Percentiles rank a stretch among this genome's conserved stretches.
Conservation (phyloP, 805 yeast species). For the Pichia gijzeniarum region DNA sequence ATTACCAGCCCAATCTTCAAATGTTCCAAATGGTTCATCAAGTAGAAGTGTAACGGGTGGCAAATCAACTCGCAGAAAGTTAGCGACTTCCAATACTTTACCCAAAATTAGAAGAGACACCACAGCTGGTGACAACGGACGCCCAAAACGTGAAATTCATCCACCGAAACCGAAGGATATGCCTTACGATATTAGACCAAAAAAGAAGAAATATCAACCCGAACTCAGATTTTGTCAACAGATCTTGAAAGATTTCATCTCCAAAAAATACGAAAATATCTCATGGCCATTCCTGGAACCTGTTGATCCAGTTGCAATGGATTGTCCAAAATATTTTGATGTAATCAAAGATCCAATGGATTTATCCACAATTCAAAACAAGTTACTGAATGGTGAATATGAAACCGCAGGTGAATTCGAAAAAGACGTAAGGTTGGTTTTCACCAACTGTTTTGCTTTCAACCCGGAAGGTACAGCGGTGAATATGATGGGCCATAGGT, state of each 20-base stretch:
- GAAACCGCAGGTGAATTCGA: constrained; percentile 86
- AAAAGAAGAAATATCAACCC: constrained; percentile 84
- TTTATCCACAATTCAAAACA: constrained; percentile 73
- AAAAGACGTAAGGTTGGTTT: constrained; percentile 72
- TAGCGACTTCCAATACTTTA: constrained; percentile 35
- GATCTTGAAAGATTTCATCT: constrained; percentile 71
- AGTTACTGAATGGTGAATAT: constrained; percentile 79
- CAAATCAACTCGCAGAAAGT: constrained; percentile 11
- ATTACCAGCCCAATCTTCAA: constrained; percentile 22
- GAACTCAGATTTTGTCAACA: constrained; percentile 83
- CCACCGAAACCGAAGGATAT: constrained; percentile 95
- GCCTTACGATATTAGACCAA: constrained; percentile 85
- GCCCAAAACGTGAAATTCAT: constrained; percentile 94
- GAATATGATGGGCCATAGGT: constrained; percentile 87
- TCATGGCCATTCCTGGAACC: constrained; percentile 90
- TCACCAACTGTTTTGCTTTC: constrained; percentile 82
- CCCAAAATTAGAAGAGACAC: constrained; percentile 65
- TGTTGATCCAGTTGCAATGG: constrained; percentile 91
- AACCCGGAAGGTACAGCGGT: constrained; percentile 98
- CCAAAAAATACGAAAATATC: constrained; percentile 77
- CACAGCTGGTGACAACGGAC: constrained; percentile 54
- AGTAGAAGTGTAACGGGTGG: constrained; percentile 21
- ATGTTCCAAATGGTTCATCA: neutral
- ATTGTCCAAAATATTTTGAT: constrained; percentile 85
- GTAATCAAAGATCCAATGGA: constrained; percentile 93